Conservation (phyloP, 1,284 basidiomycete genomes). For the Flammula alnicola region DNA sequence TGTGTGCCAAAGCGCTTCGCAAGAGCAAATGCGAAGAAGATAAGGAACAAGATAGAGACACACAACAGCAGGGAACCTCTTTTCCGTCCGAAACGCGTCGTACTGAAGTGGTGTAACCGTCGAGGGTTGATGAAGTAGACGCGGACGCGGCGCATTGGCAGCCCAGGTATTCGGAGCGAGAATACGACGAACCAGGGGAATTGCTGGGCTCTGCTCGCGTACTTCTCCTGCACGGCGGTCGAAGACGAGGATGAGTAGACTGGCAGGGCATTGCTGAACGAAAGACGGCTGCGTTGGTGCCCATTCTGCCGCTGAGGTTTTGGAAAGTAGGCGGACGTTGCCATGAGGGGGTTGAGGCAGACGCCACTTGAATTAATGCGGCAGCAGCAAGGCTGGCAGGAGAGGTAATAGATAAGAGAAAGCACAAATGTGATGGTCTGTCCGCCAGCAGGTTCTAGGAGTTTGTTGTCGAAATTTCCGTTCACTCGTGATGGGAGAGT, state of each 20-base stretch:
- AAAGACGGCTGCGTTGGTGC: slow-evolving; percentile 34
- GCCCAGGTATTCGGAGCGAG: slow-evolving; percentile 63
- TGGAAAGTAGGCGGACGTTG: slow-evolving; percentile 52
- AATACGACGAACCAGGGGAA: slow-evolving; percentile 64
- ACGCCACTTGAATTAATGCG: slow-evolving; percentile 2
- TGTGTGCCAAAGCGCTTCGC: slow-evolving; percentile 59
- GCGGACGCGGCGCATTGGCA: slow-evolving; percentile 53
- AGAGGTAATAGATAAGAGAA: slow-evolving; percentile 1
- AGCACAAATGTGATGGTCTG: slow-evolving; percentile 8
- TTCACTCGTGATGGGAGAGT: slow-evolving; percentile 17
- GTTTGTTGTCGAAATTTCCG: slow-evolving; percentile 22
- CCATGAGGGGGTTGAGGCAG: slow-evolving; percentile 37
- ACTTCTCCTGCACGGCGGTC: slow-evolving; percentile 72
- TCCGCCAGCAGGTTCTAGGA: slow-evolving; percentile 11
- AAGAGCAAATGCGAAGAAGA: slow-evolving; percentile 63
- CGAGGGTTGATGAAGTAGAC: slow-evolving; percentile 68
- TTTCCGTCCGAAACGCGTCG: slow-evolving; percentile 62
- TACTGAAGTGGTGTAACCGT: slow-evolving; percentile 59
- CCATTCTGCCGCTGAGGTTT: slow-evolving; percentile 48
- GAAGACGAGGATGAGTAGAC: slow-evolving; percentile 48
- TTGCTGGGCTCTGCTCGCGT: slow-evolving; percentile 51
- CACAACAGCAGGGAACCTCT: slow-evolving; percentile 55
- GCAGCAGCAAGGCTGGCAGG: slow-evolving; percentile 5
- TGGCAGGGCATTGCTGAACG: slow-evolving; percentile 48
- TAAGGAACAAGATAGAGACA: slow-evolving; percentile 49